These are phyloP conservation scores for Betula pendula DNA, from an alignment of 306 rosid species.

Conservation along the genomic window DNA sequence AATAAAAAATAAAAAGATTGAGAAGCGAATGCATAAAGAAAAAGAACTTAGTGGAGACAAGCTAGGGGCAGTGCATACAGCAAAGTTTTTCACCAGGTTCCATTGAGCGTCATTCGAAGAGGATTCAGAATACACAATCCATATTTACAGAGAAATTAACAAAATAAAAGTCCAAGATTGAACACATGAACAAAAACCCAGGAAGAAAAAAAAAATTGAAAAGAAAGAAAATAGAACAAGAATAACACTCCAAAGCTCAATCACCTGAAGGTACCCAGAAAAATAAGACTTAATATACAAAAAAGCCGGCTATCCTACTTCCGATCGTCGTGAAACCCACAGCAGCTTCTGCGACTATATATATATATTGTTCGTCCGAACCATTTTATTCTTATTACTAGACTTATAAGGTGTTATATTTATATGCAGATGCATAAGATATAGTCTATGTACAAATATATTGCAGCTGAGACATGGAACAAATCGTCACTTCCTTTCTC, in stretches of 20 bases:
- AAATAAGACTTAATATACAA: constrained; percentile 18
- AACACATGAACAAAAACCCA: background rate
- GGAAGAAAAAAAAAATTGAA: background rate
- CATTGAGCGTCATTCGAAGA: constrained; percentile 30
- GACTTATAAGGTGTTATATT: background rate
- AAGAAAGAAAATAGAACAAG: background rate
- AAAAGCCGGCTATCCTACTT: too few species aligned
- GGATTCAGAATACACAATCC: constrained; percentile 28
- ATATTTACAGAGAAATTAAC: constrained; percentile 42
- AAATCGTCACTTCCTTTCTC: constrained; percentile 42
- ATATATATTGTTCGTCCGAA: constrained; percentile 22
- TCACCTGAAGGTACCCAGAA: background rate
- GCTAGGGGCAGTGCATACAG: background rate
- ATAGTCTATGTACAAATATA: constrained; percentile 7
- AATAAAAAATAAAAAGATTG: background rate
- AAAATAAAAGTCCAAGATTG: background rate
- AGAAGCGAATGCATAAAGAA: too few species aligned
- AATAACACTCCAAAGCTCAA: background rate
- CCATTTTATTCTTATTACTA: constrained; percentile 29
- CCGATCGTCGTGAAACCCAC: too few species aligned
- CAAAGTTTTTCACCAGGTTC: constrained; percentile 16
- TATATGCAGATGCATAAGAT: background rate
- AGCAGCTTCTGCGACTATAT: too few species aligned
- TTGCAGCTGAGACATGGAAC: constrained; percentile 28
- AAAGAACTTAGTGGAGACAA: too few species aligned